These are phyloP conservation scores for Coniochaeta sp. DNA, from an alignment of 2,329 filamentous ascomycete genomes.

Conservation along the genomic window DNA sequence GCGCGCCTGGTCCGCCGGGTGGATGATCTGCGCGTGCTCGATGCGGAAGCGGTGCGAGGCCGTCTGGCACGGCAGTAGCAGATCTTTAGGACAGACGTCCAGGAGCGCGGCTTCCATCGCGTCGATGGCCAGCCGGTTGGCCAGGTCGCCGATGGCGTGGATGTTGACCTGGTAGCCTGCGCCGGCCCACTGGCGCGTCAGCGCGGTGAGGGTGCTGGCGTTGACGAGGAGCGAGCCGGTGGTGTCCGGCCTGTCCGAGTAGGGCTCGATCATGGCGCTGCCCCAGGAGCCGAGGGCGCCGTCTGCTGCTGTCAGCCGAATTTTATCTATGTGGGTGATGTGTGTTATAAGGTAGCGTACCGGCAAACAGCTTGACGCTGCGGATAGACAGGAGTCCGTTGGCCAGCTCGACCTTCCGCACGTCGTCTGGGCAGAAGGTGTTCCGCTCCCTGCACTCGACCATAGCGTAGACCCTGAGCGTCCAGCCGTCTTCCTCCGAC, in stretches of 20 bases:
- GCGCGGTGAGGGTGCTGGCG: conserved; percentile 44
- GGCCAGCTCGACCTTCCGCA: conserved; percentile 31
- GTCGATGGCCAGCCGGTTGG: conserved; percentile 57
- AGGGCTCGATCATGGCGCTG: conserved; percentile 64
- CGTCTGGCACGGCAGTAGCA: conserved; percentile 43
- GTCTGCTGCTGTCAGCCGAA: conserved; percentile 32
- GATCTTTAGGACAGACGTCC: conserved; percentile 34
- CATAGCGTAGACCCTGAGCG: conserved; percentile 61
- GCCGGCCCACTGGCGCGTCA: conserved; percentile 51
- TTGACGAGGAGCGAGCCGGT: conserved; percentile 61
- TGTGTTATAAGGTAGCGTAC: conserved; percentile 25
- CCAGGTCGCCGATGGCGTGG: conserved; percentile 64
- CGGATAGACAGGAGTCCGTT: conserved; percentile 47
- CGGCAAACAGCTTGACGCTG: conserved; percentile 64
- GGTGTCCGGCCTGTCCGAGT: conserved; percentile 53
- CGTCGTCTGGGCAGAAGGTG: conserved; percentile 50
- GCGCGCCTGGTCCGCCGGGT: conserved; percentile 54
- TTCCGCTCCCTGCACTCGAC: conserved; percentile 58
- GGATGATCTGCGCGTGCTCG: conserved; percentile 65
- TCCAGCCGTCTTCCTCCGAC: conserved; percentile 40
- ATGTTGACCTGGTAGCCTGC: conserved; percentile 63
- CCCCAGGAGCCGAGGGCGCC: conserved; percentile 67
- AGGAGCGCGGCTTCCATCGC: conserved; percentile 51
- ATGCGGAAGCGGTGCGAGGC: conserved; percentile 52
- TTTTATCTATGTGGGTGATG: neutral